Percentiles rank a stretch among this genome's conserved stretches.
These are phyloP conservation scores for Hymenoscyphus scutula DNA, from an alignment of 2,329 filamentous ascomycete genomes.

Conservation along the genomic window DNA sequence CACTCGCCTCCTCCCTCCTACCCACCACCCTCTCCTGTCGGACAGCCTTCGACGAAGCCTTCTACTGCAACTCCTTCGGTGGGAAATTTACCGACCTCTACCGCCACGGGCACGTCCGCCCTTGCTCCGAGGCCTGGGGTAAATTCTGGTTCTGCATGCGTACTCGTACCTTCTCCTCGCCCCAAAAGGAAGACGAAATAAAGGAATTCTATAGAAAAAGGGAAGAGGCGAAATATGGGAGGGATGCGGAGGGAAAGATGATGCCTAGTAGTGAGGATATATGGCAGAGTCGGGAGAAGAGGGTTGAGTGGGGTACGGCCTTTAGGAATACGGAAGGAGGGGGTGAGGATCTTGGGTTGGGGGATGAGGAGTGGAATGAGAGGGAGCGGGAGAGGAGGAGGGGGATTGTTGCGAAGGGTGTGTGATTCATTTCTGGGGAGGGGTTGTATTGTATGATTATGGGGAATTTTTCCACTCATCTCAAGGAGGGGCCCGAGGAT, in stretches of 20 bases:
- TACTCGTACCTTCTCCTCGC: constrained; percentile 60
- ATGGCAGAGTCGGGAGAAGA: constrained; percentile 72
- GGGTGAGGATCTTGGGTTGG: constrained; percentile 36
- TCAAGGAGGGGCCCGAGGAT: too few species aligned
- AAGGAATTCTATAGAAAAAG: constrained; percentile 39
- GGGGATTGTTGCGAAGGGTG: background rate
- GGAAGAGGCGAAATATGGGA: constrained; percentile 56
- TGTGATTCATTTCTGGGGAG: background rate
- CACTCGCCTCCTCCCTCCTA: constrained; percentile 67
- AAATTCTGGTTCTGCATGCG: constrained; percentile 99
- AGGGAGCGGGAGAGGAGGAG: constrained; percentile 30
- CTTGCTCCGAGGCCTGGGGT: constrained; percentile 82
- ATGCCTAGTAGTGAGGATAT: constrained; percentile 79
- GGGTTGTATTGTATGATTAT: background rate
- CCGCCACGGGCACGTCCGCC: constrained; percentile 73
- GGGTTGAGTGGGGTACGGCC: constrained; percentile 46
- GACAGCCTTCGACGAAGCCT: constrained; percentile 85
- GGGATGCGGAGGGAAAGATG: constrained; percentile 58
- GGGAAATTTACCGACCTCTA: constrained; percentile 93
- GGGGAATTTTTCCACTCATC: constrained; percentile 9
- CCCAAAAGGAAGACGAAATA: constrained; percentile 52
- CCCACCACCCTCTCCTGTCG: constrained; percentile 85
- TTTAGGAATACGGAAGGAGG: constrained; percentile 32
- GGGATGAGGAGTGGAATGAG: constrained; percentile 40
- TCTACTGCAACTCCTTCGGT: constrained; percentile 88